Conservation (phyloP, 805 yeast genomes). For the Candida glaebosa region DNA sequence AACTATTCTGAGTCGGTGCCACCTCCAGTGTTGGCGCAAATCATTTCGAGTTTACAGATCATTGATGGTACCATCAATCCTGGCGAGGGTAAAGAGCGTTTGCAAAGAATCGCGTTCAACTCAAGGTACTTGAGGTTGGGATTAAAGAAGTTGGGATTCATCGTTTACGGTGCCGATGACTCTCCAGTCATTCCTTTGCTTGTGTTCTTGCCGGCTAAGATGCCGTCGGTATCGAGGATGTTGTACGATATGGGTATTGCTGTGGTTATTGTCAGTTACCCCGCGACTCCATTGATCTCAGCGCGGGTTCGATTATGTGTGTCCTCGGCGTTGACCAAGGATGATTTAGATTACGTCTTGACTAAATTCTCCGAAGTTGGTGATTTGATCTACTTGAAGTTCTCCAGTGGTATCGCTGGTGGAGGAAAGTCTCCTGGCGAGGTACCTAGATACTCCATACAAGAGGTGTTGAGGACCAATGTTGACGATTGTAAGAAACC, state of each 20-base stretch:
- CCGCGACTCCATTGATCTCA: constrained; percentile 90
- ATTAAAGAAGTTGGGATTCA: constrained; percentile 86
- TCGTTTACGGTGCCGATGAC: constrained; percentile 92
- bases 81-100: constrained; percentile 89
- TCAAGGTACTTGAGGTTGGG: constrained; percentile 91
- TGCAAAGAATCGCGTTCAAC: constrained; percentile 92
- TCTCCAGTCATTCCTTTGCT: constrained; percentile 93
- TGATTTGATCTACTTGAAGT: constrained; percentile 68
- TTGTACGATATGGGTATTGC: constrained; percentile 80
- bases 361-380: constrained; percentile 74
- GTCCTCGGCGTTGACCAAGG: constrained; percentile 87
- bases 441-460: constrained; percentile 73
- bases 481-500: constrained; percentile 57
- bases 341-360: constrained; percentile 81
- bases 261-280: constrained; percentile 95
- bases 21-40: constrained; percentile 91
- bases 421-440: constrained; percentile 53
- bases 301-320: constrained; percentile 93
- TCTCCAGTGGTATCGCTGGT: constrained; percentile 74
- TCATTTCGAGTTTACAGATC: constrained; percentile 71
- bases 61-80: constrained; percentile 82
- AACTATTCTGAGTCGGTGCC: constrained; percentile 81
- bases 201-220: constrained; percentile 85
- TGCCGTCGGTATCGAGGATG: constrained; percentile 88
- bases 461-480: constrained; percentile 70